A percentile compares a stretch with the other conserved stretches of the same genome.
Evolutionary conservation across 1,284 basidiomycete genomes (phyloP).

Genomic region (Puccinia polysora): DNA sequence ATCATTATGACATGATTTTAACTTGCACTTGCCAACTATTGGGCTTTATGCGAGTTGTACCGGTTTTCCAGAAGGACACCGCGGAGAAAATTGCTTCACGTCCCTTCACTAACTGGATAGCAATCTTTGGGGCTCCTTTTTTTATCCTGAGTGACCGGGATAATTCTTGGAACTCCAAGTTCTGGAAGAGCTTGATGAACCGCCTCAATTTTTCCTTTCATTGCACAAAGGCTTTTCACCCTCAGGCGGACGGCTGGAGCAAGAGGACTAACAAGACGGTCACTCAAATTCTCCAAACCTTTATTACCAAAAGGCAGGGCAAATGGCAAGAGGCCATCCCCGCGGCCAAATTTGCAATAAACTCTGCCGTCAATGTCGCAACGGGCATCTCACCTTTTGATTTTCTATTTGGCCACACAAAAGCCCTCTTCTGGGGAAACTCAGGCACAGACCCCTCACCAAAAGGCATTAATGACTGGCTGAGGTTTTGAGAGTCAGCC

Average conservation of each 20-base stretch:
- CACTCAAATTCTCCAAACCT: neutral
- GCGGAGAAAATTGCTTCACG: neutral
- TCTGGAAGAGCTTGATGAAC: neutral
- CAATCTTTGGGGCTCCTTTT: neutral
- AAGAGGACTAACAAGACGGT: neutral
- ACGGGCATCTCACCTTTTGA: slow-evolving; percentile 45
- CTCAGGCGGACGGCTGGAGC: neutral
- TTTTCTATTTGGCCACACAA: slow-evolving; percentile 42
- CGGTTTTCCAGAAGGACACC: neutral
- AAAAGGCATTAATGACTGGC: too few relatives aligned
- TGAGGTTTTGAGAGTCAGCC: too few relatives aligned
- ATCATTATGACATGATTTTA: neutral
- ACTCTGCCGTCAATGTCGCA: slow-evolving; percentile 44
- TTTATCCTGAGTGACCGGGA: neutral
- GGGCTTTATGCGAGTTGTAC: neutral
- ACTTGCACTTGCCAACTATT: neutral
- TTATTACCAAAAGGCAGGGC: slow-evolving; percentile 20
- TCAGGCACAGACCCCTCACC: too few relatives aligned
- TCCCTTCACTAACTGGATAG: neutral
- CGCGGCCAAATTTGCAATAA: slow-evolving; percentile 44
- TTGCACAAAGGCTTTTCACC: neutral
- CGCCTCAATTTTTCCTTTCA: neutral
- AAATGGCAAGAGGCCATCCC: slow-evolving; percentile 44
- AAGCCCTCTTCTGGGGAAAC: too few relatives aligned
- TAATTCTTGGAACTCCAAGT: neutral